Base-by-base conservation (phyloP, 2,329 filamentous ascomycete species). In the Ceratocystis cacaofunesta region DNA sequence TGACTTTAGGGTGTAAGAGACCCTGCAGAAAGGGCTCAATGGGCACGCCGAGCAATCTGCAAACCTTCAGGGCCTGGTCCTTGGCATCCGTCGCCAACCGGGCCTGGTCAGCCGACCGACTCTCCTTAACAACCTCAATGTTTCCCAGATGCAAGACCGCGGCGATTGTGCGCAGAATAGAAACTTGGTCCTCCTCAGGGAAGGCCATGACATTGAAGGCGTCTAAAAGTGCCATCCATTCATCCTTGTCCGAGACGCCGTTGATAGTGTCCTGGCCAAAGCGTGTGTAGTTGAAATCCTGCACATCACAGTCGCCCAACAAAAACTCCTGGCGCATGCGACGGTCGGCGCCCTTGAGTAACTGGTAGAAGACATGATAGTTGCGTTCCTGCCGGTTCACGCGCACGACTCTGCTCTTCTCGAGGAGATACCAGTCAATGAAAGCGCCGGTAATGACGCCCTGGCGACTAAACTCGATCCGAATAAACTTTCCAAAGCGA, bases 341-440 rank as follows among this genome's bases (percentile, higher is more conserved):
- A 28, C 78, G 75, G 71, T 90, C 87, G 0, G 92, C 90, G 28
- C 95, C 94, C 70, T 88, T 89, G 3, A 99, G 79, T 17, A 99
- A 81, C 75, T 99, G 95, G 73, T 99, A 99, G 75, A 99, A 99
- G 65, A 99, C 81, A 74, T 99, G 94, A 73, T 99, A 99, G 72
- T 95, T 99, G 64, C 94, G 85, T 77, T 99, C 94, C 66, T 90
- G 88, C 0, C 83, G 73, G 72, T 95, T 96, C 68, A 96, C 84
- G 52, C 86, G 87, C 22, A 99, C 92, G 6, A 99, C 94, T 70
- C 94, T 85, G n/a, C 94, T 99, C 75, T 99, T 99, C 73, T 99
- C 94, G 15, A 99, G 79, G 0, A 99, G 80, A 75, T 97, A 99
- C 94, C 94, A 99, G 74, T 99, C 92, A 69, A 99, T 97, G 76